phyloP scores from a whole-genome alignment of 176 grass and related monocot species.

The Olyra latifolia region DNA sequence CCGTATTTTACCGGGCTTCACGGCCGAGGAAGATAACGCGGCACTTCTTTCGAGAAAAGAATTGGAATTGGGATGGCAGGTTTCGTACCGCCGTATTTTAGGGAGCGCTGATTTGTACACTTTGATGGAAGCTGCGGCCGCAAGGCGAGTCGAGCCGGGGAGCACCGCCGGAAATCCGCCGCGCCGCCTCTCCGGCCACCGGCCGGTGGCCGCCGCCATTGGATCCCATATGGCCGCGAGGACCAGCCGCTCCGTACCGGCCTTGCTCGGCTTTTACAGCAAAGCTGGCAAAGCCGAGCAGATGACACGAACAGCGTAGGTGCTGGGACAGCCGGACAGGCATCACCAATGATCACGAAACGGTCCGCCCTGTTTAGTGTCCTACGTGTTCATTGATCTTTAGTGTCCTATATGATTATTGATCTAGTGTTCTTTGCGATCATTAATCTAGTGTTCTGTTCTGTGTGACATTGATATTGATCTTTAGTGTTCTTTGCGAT shows the following conservation, averaged over 20 bases:
- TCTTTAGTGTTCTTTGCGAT: not conserved
- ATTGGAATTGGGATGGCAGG: not conserved
- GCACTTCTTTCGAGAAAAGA: not conserved
- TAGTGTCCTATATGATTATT: not conserved
- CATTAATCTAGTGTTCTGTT: too few species aligned
- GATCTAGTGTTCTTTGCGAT: too few species aligned
- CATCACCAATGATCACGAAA: conserved; percentile 6
- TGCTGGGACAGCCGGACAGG: not conserved
- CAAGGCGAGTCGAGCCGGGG: too few species aligned
- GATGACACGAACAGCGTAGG: not conserved
- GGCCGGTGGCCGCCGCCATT: not conserved
- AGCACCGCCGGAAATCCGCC: not conserved
- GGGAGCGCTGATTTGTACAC: conserved; percentile 12
- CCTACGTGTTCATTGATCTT: not conserved
- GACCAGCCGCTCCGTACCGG: not conserved
- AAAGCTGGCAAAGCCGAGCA: not conserved
- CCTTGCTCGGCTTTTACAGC: not conserved
- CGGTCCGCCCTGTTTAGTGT: not conserved
- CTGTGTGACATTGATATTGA: too few species aligned
- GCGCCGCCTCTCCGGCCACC: too few species aligned
- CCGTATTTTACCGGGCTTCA: not conserved
- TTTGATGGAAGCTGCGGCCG: too few species aligned
- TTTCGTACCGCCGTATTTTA: not conserved
- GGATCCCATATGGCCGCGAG: not conserved
- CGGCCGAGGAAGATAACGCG: not conserved